These are phyloP conservation scores for Apiotrichum siamense DNA, from an alignment of 1,284 basidiomycete genomes.

Conservation along the genomic window DNA sequence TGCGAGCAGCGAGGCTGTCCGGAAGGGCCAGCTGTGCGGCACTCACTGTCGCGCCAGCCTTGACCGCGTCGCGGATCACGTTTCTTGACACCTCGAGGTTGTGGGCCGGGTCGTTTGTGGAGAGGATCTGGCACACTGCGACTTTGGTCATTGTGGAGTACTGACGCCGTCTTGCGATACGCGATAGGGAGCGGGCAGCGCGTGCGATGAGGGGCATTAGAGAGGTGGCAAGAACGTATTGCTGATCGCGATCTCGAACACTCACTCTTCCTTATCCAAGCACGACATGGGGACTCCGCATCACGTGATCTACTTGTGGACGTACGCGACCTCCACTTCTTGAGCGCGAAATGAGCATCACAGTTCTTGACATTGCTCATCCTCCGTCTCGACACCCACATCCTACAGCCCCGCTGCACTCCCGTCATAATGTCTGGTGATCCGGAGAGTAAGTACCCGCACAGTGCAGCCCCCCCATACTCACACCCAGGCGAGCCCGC, in stretches of 20 bases:
- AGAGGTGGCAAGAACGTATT: too few relatives aligned
- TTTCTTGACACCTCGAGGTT: constrained; percentile 39
- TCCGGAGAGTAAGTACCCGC: constrained; percentile 14
- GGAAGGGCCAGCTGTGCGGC: too few relatives aligned
- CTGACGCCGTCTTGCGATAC: neutral
- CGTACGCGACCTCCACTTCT: too few relatives aligned
- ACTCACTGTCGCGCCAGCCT: constrained; percentile 45
- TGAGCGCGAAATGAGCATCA: too few relatives aligned
- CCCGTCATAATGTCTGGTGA: constrained; percentile 18
- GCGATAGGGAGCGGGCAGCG: neutral
- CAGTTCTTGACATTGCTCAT: too few relatives aligned
- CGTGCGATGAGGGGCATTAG: too few relatives aligned
- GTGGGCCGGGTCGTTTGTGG: constrained; percentile 34
- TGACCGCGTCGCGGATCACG: constrained; percentile 47
- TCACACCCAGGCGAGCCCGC: constrained; percentile 22
- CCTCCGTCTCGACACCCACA: neutral
- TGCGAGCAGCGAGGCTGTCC: neutral
- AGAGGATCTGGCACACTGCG: constrained; percentile 37
- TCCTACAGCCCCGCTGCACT: too few relatives aligned
- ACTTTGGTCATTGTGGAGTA: constrained; percentile 18
- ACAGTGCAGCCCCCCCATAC: neutral
- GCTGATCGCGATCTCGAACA: too few relatives aligned
- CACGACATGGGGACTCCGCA: too few relatives aligned
- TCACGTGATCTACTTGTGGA: too few relatives aligned
- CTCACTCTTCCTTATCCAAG: too few relatives aligned